These are phyloP conservation scores for Solanum piurae DNA, from an alignment of 257 asterid genomes.

Conservation along the genomic window DNA sequence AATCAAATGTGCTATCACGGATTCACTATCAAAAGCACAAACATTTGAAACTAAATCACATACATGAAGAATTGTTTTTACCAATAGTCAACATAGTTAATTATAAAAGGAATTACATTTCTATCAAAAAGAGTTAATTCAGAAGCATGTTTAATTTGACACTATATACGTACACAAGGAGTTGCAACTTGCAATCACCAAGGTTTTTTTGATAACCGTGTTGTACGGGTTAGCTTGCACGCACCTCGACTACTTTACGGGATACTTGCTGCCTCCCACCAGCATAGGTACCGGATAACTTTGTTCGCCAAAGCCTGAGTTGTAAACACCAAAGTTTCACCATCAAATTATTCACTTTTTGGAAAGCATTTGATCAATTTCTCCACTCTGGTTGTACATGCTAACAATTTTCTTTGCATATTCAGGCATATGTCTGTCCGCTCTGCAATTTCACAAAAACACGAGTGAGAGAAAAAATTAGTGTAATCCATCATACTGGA, in stretches of 20 bases:
- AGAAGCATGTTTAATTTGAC: neutral
- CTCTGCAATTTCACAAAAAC: slow-evolving; percentile 41
- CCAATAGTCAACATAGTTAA: neutral
- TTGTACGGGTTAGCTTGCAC: neutral
- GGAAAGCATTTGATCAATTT: slow-evolving; percentile 74
- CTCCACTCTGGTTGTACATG: slow-evolving; percentile 81
- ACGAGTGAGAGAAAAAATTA: neutral
- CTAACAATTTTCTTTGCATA: slow-evolving; percentile 78
- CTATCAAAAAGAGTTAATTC: neutral
- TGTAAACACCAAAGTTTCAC: neutral
- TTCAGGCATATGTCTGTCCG: slow-evolving; percentile 79
- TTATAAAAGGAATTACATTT: neutral
- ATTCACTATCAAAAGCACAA: neutral
- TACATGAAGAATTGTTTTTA: neutral
- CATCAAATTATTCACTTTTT: slow-evolving; percentile 27
- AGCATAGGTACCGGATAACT: neutral
- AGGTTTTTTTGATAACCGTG: neutral
- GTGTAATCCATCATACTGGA: neutral
- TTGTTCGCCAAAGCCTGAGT: neutral
- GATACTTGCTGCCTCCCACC: neutral
- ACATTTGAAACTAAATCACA: neutral
- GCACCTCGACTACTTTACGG: neutral
- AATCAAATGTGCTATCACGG: neutral
- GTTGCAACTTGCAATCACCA: neutral
- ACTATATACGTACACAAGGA: neutral